These are phyloP conservation scores for Hypoxylon intermedium DNA, from an alignment of 495 filamentous ascomycete species.

Conservation along the genomic window DNA sequence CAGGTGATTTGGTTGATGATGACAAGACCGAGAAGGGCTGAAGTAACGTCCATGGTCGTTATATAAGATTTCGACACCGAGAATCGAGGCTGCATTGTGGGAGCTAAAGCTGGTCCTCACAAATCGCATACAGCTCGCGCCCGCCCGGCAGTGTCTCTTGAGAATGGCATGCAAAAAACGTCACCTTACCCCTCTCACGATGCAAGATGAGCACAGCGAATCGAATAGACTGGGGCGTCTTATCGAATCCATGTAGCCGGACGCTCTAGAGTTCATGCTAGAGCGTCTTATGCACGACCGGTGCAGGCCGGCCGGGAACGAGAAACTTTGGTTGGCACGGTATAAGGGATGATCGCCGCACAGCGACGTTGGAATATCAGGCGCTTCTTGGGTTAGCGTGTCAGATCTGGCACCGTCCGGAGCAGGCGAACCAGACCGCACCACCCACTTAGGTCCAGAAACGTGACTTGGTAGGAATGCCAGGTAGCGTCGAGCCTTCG, in stretches of 20 bases:
- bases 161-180: slow-evolving; percentile 27
- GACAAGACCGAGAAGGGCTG: slow-evolving; percentile 8
- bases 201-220: slow-evolving; percentile 2
- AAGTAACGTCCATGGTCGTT: slow-evolving; percentile 7
- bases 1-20: slow-evolving; percentile 17
- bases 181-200: slow-evolving; percentile 41
- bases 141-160: slow-evolving; percentile 19
- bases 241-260: slow-evolving; percentile 15
- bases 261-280: slow-evolving; percentile 27
- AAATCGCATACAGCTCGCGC: slow-evolving; percentile 6
- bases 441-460: slow-evolving; percentile 11
- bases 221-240: slow-evolving; percentile 7
- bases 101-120: background rate
- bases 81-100: background rate
- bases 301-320: slow-evolving; percentile 21
- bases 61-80: slow-evolving; percentile 7
- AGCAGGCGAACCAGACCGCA: slow-evolving; percentile 19
- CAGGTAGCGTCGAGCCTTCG: slow-evolving; percentile 31
- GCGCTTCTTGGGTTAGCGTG: slow-evolving; percentile 20
- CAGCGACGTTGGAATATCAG: slow-evolving; percentile 16
- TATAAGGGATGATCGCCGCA: slow-evolving; percentile 7
- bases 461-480: slow-evolving; percentile 13
- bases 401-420: slow-evolving; percentile 23
- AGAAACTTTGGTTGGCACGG: slow-evolving; percentile 10
- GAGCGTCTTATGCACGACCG: slow-evolving; percentile 4